These are phyloP conservation scores for Thermochaetoides thermophila DNA, from an alignment of 495 filamentous ascomycete genomes.

Conservation along the genomic window DNA sequence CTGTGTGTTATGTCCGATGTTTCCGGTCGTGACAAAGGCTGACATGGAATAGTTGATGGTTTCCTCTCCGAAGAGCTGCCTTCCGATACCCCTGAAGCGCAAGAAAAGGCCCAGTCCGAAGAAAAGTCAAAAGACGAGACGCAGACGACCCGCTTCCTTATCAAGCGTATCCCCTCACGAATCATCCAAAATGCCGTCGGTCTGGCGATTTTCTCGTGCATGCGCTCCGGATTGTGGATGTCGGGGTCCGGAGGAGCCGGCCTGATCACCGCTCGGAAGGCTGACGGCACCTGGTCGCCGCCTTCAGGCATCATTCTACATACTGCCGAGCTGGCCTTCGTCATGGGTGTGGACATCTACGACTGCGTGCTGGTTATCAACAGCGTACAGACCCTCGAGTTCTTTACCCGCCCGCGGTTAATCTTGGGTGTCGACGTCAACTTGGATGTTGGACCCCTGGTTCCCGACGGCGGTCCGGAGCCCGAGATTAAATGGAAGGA, in stretches of 20 bases:
- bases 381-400: slow-evolving; percentile 60
- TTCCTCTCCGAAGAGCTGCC: slow-evolving; percentile 29
- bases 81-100: no score
- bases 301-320: slow-evolving; percentile 81
- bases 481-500: slow-evolving; percentile 51
- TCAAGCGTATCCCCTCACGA: slow-evolving; percentile 71
- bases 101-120: no score
- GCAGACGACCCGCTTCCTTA: slow-evolving; percentile 31
- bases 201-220: slow-evolving; percentile 80
- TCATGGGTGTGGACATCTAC: slow-evolving; percentile 83
- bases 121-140: slow-evolving; percentile 16
- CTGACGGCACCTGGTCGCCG: slow-evolving; percentile 76
- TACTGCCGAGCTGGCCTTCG: slow-evolving; percentile 73
- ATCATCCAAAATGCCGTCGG: slow-evolving; percentile 78
- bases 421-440: slow-evolving; percentile 69
- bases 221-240: slow-evolving; percentile 84
- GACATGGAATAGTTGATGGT: slow-evolving; percentile 25
- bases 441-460: slow-evolving; percentile 66
- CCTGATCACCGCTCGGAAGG: slow-evolving; percentile 61
- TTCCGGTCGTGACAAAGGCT: neutral
- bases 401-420: slow-evolving; percentile 61
- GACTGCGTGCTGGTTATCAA: slow-evolving; percentile 88
- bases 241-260: slow-evolving; percentile 79
- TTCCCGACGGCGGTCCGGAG: slow-evolving; percentile 56
- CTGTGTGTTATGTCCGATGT: slow-evolving; percentile 26